These are phyloP conservation scores for Phytomonas sp. DNA, from an alignment of 208 protist genomes.

Conservation along the genomic window DNA sequence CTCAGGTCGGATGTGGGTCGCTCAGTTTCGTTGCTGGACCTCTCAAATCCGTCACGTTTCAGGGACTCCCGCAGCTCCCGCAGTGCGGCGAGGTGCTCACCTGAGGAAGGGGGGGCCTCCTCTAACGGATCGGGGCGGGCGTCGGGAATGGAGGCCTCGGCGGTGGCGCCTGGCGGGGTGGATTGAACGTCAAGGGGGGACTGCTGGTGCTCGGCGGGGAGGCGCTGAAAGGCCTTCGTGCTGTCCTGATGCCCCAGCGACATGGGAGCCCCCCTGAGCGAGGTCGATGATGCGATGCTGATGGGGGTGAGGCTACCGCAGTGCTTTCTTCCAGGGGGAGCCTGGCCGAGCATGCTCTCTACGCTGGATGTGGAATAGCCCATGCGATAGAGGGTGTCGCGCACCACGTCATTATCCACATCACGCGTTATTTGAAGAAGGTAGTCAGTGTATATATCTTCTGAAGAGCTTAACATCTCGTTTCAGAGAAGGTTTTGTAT, in stretches of 20 bases:
- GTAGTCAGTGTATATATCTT: conserved; percentile 52
- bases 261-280: neutral
- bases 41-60: neutral
- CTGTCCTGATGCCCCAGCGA: neutral
- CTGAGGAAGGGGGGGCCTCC: neutral
- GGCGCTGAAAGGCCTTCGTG: neutral
- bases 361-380: conserved; percentile 30
- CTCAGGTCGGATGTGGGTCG: neutral
- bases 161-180: neutral
- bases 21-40: neutral
- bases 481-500: conserved; percentile 3
- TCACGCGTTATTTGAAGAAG: conserved; percentile 18
- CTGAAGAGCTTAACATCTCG: conserved; percentile 29
- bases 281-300: neutral
- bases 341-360: conserved; percentile 42
- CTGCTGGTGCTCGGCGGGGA: neutral
- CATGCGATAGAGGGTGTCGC: conserved; percentile 31
- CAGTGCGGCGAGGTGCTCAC: neutral
- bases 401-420: conserved; percentile 45
- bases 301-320: neutral
- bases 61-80: neutral
- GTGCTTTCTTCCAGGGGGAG: neutral
- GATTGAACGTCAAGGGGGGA: neutral
- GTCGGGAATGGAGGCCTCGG: neutral
- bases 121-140: neutral